Base-by-base conservation (phyloP, 2,329 filamentous ascomycete genomes). In the Eutypella sp. region DNA sequence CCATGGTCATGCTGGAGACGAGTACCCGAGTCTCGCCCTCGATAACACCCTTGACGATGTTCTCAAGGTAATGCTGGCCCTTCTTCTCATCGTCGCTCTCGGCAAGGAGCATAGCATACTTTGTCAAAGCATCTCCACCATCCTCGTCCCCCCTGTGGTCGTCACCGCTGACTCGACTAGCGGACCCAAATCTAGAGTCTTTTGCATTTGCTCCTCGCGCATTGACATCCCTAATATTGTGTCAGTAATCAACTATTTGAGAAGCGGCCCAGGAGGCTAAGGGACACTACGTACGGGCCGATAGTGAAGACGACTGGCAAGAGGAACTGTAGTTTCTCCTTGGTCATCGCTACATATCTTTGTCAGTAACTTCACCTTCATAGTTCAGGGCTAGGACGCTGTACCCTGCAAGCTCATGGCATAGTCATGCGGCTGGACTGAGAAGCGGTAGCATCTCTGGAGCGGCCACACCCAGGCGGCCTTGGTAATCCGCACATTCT, bases 1-100 rank as follows among this genome's bases (percentile, higher is more conserved):
- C 88, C 86, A 93, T 92, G n/a, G 87, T 91, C 87, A 95, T 92
- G 56, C 81, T 84, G 1, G 84, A 88, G 36, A 95, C 87, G 44
- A 95, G 81, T 5, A 89, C 85, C 47, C 89, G 79, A 1, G 87
- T 91, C 66, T 95, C 89, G 50, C 89, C 89, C 65, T 95, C 88
- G 56, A 95, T 93, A 64, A 95, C 90, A 49, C 88, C 89, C 66
- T 89, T 92, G 66, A 95, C 85, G 50, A 95, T 95, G 55, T 87
- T 87, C 59, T 87, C 85, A 15, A 93, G 82, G 67, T 92, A 87
- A 44, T 78, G 53, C 66, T 68, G 63, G 24, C 63, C 54, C 31
- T 62, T 63, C 33, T 60, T 70, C 55, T 72, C 69, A 2, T 69
- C 70, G 31, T 58, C 60, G 8, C 69, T 71, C 48, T 84, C 85